phyloP scores from a whole-genome alignment of 2,329 filamentous ascomycete species.

The Phaeosphaeria sp. region DNA sequence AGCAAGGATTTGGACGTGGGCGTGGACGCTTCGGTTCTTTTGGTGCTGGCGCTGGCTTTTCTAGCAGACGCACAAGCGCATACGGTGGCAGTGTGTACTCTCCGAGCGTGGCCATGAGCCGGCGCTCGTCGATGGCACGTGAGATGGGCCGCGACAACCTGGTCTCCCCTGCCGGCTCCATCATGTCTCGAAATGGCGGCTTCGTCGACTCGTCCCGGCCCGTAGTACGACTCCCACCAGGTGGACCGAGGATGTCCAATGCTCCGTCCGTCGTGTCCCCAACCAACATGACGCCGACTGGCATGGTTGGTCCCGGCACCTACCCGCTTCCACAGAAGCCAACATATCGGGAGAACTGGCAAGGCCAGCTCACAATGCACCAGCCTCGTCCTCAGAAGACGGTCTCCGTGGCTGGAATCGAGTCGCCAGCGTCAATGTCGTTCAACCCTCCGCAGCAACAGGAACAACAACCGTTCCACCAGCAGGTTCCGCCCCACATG shows the following conservation, averaged over 20 bases:
- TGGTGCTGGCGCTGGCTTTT: constrained; percentile 66
- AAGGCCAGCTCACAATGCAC: constrained; percentile 76
- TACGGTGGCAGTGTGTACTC: constrained; percentile 84
- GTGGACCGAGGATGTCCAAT: constrained; percentile 48
- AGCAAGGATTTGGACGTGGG: constrained; percentile 73
- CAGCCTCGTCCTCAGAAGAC: constrained; percentile 95
- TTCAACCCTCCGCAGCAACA: constrained; percentile 68
- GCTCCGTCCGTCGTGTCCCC: constrained; percentile 41
- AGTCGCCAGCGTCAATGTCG: constrained; percentile 73
- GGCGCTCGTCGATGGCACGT: constrained; percentile 79
- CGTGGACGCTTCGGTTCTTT: constrained; percentile 74
- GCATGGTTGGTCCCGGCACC: constrained; percentile 54
- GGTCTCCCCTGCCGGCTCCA: constrained; percentile 81
- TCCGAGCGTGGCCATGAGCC: constrained; percentile 85
- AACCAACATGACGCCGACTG: constrained; percentile 23
- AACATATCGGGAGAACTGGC: constrained; percentile 66
- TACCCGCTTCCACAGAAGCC: constrained; percentile 63
- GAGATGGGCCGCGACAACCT: constrained; percentile 74
- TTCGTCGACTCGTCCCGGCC: constrained; percentile 70
- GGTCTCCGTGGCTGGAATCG: constrained; percentile 91
- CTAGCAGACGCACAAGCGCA: constrained; percentile 79
- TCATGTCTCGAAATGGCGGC: constrained; percentile 70
- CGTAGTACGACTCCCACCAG: constrained; percentile 82
- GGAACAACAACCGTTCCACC: constrained; percentile 87
- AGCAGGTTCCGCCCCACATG: constrained; percentile 85